phyloP scores from a whole-genome alignment of 106 monocot species.

The Hemerocallis citrina region DNA sequence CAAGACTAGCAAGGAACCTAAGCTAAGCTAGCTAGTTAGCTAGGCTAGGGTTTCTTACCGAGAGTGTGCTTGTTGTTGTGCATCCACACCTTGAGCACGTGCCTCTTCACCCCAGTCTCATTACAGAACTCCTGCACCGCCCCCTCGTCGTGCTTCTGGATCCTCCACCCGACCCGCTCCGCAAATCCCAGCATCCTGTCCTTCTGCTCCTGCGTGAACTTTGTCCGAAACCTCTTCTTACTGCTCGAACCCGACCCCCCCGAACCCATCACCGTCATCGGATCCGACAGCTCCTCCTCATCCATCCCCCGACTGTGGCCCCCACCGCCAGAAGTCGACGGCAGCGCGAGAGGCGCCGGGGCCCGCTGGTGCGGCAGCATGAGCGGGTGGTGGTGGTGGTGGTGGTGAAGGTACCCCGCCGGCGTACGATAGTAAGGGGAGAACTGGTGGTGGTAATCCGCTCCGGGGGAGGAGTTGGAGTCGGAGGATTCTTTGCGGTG shows the following conservation, averaged over 20 bases:
- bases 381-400: conserved; percentile 4
- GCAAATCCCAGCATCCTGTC: conserved; percentile 56
- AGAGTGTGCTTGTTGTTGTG: conserved; percentile 73
- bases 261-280: not conserved
- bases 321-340: conserved; percentile 30
- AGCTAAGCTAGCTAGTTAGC: no score
- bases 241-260: conserved; percentile 9
- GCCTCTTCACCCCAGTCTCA: conserved; percentile 38
- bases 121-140: conserved; percentile 57
- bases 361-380: conserved; percentile 1
- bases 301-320: conserved; percentile 40
- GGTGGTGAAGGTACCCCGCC: conserved; percentile 19
- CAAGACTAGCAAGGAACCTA: no score
- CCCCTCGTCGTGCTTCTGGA: conserved; percentile 59
- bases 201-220: conserved; percentile 64
- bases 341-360: conserved; percentile 29
- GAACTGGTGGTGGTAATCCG: conserved; percentile 8
- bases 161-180: conserved; percentile 50
- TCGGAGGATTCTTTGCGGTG: conserved; percentile 47
- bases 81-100: conserved; percentile 69
- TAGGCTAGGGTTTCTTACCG: conserved; percentile 44
- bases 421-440: conserved; percentile 39
- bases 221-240: conserved; percentile 59
- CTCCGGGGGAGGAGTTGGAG: not conserved
- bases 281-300: conserved; percentile 26